Evolutionary conservation across 495 filamentous ascomycete genomes (phyloP).

Genomic region (Neurospora discreta): DNA sequence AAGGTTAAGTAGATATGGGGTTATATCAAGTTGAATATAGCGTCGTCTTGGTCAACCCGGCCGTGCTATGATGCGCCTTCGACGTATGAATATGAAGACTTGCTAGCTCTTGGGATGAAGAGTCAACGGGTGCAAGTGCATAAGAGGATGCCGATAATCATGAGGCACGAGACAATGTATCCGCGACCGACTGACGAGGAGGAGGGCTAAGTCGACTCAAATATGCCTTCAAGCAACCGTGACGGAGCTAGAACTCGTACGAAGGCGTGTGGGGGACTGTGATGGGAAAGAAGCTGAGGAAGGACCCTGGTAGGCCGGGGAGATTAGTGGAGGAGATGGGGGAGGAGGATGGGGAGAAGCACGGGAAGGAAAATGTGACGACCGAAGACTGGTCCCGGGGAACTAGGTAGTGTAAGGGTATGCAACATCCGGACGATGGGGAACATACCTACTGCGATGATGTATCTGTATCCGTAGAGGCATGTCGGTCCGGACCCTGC

Average conservation of each 20-base stretch:
- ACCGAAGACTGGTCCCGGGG: not conserved
- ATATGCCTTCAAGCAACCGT: not conserved
- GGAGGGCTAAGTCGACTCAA: not conserved
- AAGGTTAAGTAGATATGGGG: not conserved
- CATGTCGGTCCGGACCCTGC: not conserved
- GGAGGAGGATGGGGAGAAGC: not conserved
- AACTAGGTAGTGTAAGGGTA: not conserved
- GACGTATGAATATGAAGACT: not conserved
- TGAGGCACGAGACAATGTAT: not conserved
- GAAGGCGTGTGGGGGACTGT: not conserved
- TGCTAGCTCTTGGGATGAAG: not conserved
- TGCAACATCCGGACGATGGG: not conserved
- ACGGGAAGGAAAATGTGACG: not conserved
- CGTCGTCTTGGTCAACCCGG: not conserved
- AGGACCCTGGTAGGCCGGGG: not conserved
- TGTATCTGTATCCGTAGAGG: not conserved
- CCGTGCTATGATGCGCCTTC: not conserved
- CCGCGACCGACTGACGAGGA: not conserved
- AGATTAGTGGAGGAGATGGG: not conserved
- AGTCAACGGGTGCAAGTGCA: not conserved
- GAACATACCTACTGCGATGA: not conserved
- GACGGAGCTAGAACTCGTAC: not conserved
- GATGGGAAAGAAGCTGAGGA: not conserved
- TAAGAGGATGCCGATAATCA: not conserved
- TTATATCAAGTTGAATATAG: not conserved